A percentile compares a stretch with the other conserved stretches of the same genome.
Evolutionary conservation across 2,329 filamentous ascomycete genomes (phyloP).

Genomic region (Hysterium pulicare): DNA sequence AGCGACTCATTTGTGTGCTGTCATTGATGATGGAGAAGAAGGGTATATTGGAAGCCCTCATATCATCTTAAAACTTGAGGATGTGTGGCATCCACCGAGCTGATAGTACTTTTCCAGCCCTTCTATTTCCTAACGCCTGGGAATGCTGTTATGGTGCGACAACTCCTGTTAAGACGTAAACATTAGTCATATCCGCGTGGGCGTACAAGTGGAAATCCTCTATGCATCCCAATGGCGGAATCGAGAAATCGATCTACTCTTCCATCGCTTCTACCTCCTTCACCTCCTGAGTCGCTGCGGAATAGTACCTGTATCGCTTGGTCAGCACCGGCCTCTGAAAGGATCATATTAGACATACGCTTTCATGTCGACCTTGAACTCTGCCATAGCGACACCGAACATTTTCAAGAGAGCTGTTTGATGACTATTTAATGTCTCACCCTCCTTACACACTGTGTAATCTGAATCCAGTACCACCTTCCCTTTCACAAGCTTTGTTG

Average conservation of each 20-base stretch:
- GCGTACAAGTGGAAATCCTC: too few species aligned
- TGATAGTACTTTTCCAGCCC: too few species aligned
- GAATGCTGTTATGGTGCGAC: too few species aligned
- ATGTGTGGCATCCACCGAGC: too few species aligned
- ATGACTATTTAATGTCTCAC: slow-evolving; percentile 79
- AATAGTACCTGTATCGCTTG: slow-evolving; percentile 56
- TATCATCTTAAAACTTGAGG: too few species aligned
- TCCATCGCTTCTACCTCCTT: slow-evolving; percentile 48
- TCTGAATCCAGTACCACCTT: slow-evolving; percentile 72
- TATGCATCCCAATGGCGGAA: too few species aligned
- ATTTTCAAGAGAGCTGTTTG: slow-evolving; percentile 93
- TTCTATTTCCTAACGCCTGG: too few species aligned
- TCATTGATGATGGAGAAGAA: too few species aligned
- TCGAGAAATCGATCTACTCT: slow-evolving; percentile 1
- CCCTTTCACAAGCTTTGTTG: slow-evolving; percentile 83
- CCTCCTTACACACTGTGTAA: slow-evolving; percentile 80
- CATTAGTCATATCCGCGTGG: too few species aligned
- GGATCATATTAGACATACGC: slow-evolving; percentile 54
- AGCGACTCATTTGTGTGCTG: too few species aligned
- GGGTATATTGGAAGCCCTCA: too few species aligned
- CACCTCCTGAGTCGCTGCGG: slow-evolving; percentile 55
- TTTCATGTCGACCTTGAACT: slow-evolving; percentile 79
- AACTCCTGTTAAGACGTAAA: too few species aligned
- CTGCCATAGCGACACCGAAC: slow-evolving; percentile 84
- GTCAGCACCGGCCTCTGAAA: slow-evolving; percentile 7